These are phyloP conservation scores for Trichoderma afroharzianum DNA, from an alignment of 2,329 filamentous ascomycete species.

Conservation along the genomic window DNA sequence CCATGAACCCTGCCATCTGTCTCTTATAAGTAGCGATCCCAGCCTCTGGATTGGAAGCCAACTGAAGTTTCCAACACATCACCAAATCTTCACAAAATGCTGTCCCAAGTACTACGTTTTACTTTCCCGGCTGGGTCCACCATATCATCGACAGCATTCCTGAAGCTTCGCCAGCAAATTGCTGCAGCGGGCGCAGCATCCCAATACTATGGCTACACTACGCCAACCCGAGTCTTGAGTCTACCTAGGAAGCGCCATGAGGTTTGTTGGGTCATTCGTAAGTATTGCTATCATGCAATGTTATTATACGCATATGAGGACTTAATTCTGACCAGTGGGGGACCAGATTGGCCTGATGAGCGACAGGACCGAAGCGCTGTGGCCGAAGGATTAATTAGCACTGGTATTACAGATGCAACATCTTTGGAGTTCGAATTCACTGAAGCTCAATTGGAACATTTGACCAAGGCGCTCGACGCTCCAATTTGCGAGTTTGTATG, in stretches of 20 bases:
- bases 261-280: constrained; percentile 23
- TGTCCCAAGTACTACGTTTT: constrained; percentile 22
- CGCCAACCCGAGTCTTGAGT: neutral
- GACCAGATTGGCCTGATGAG: constrained; percentile 17
- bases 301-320: too few species aligned
- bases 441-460: neutral
- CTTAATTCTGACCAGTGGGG: neutral
- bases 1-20: neutral
- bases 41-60: neutral
- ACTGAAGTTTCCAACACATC: neutral
- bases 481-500: constrained; percentile 24
- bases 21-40: neutral
- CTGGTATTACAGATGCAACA: neutral
- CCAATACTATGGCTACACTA: constrained; percentile 22
- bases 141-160: constrained; percentile 19
- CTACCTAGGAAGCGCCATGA: constrained; percentile 21
- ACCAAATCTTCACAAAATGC: neutral
- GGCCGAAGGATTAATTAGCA: neutral
- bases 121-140: constrained; percentile 14
- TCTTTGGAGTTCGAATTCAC: neutral
- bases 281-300: neutral
- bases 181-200: constrained; percentile 17
- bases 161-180: constrained; percentile 16
- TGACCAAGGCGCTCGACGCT: constrained; percentile 19
- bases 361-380: neutral